Base-by-base conservation (phyloP, 2,329 filamentous ascomycete genomes). In the Endoconidiophora laricicola region DNA sequence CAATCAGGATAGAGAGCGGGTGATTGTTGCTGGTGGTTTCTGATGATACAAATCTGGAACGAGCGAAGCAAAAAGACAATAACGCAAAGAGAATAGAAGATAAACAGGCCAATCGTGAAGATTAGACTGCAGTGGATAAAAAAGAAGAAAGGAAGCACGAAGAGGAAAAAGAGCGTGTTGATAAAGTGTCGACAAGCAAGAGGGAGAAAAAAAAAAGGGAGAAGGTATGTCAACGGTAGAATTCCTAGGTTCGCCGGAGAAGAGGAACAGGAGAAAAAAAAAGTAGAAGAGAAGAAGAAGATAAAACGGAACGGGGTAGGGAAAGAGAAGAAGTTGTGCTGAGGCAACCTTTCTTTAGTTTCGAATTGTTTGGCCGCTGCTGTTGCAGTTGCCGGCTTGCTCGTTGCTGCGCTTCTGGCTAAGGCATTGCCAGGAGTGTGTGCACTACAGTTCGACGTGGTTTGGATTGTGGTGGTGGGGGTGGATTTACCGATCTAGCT, bases 231-330 rank as follows among this genome's bases (percentile, higher is more conserved):
- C 48, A 50, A 53, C 52, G 44, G 39, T 49, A 41, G 40, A 53
- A 53, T 53, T 53, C 52, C 44, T 53, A 50, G 52, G 52, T 53
- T 50, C 40, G 37, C 42, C 46, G 37, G 18, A 46, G 44, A 44
- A 44, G 26, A 40, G 33, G 40, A 39, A 41, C 20, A 22, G 41
- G n/a, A 40, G 26, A 22, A 41, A 40, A 42, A 24, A 45, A 26
- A 46, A 29, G 44, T 22, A 33, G 22, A 37, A 40, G 43, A 36
- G n/a, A 40, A 41, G 10, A 29, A 18, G 29, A 46, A 42, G 42
- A 18, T 39, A 42, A 37, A 48, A 48, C 9, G 36, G 16, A 36
- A 45, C n/a, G 20, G 20, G 44, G 22, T 16, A 45, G 38, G 38
- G 36, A 43, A 18, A 24, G 40, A 29, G 45, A 16, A 33, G 41